Evolutionary conservation across 768 basidiomycete genomes (phyloP).

Genomic region (Hemileccinum impolitum): DNA sequence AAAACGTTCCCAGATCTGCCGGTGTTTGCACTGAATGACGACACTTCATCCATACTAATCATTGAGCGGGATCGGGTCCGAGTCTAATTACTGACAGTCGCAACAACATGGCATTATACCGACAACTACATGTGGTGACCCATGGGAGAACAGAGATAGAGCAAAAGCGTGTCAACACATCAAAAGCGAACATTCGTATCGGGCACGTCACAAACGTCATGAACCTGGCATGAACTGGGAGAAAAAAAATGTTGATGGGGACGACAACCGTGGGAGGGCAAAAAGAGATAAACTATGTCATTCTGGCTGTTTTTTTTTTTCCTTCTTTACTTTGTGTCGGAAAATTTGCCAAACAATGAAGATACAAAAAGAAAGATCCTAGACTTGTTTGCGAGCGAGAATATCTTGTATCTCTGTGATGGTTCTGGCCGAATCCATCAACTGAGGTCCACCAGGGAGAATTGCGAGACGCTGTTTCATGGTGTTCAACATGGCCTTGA

Average conservation of each 20-base stretch:
- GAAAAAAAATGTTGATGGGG: neutral
- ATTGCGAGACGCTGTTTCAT: slow-evolving; percentile 79
- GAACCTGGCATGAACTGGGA: slow-evolving; percentile 23
- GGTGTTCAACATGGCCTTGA: slow-evolving; percentile 70
- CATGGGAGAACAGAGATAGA: slow-evolving; percentile 7
- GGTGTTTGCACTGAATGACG: no score
- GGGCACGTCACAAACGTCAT: slow-evolving; percentile 17
- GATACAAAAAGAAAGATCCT: neutral
- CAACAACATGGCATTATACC: slow-evolving; percentile 8
- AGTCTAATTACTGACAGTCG: neutral
- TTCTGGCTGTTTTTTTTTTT: neutral
- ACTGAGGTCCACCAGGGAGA: slow-evolving; percentile 66
- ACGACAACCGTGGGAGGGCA: slow-evolving; percentile 1
- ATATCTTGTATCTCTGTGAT: slow-evolving; percentile 76
- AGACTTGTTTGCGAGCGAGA: slow-evolving; percentile 45
- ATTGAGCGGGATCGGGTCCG: neutral
- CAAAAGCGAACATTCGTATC: slow-evolving; percentile 10
- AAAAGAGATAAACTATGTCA: slow-evolving; percentile 1
- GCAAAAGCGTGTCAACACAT: slow-evolving; percentile 5
- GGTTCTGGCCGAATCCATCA: slow-evolving; percentile 64
- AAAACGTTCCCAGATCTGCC: no score
- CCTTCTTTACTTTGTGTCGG: neutral
- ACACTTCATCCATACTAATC: no score
- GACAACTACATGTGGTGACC: slow-evolving; percentile 20
- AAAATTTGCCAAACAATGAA: slow-evolving; percentile 1